Base-by-base conservation (phyloP, 1,284 basidiomycete species). In the Cryptococcus sp. region DNA sequence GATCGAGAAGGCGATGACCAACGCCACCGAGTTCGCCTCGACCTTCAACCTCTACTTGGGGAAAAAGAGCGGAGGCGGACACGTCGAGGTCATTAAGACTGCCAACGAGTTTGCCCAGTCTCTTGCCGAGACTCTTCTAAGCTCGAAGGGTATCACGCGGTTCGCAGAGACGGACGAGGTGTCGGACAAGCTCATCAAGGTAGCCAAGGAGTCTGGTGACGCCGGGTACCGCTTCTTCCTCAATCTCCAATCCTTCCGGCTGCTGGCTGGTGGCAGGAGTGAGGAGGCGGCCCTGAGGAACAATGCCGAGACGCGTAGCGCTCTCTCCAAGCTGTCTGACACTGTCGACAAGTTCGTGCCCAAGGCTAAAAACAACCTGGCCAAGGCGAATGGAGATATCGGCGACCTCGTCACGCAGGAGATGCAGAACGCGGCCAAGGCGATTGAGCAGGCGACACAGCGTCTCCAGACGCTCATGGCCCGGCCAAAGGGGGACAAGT, bases 31-130 rank as follows among this genome's bases (percentile, higher is more conserved):
- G 73, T 98, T 99, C 72, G 93, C 94, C 12, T 90, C 90, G 21
- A 83, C 93, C 50, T 98, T 94, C 81, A 92, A 91, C 75, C 83
- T 96, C 15, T 91, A 91, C 78, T 82, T 98, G 20, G 85, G 87
- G 55, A 89, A 89, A 40, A 91, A 97, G 70, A 80, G 82, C 38
- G 95, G 95, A 44, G 75, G 74, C 11, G 91, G 97, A 60, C 87
- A 98, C 70, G 96, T 99, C 60, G 91, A 96, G 53, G 96, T 98
- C 53, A 98, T 99, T 82, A 97, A 97, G 79, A 85, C 87, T 46
- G 91, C 95, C 59, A 98, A 98, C 78, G 92, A 96, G 72, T 85
- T 98, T 55, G 93, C 95, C 0, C 96, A 98, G 77, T 87, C 90
- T 9, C 80, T 98, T 51, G 83, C 88, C 4, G 96, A 99, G 62